These are phyloP conservation scores for Mimosa pudica DNA, from an alignment of 306 rosid genomes.

Conservation along the genomic window DNA sequence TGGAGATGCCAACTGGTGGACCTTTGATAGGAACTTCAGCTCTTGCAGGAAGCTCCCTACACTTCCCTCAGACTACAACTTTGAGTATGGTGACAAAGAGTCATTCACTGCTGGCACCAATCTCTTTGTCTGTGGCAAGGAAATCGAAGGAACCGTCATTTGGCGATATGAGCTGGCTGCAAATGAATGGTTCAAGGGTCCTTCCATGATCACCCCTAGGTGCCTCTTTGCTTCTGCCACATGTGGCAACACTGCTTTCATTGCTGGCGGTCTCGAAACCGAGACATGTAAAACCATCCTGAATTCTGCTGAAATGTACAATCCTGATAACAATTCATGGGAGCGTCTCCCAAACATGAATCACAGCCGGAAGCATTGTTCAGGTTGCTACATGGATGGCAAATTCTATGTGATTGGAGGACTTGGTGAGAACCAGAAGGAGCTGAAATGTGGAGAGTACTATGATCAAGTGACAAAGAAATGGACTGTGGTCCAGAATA, in stretches of 20 bases:
- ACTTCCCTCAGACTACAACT: constrained; percentile 58
- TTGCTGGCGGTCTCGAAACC: constrained; percentile 74
- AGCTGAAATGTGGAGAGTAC: constrained; percentile 64
- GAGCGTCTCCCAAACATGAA: constrained; percentile 71
- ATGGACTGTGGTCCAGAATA: constrained; percentile 65
- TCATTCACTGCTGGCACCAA: constrained; percentile 80
- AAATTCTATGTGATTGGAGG: constrained; percentile 84
- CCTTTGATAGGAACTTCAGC: constrained; percentile 59
- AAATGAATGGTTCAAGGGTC: constrained; percentile 70
- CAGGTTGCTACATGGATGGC: constrained; percentile 78
- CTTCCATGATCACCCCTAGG: constrained; percentile 70
- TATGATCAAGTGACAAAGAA: constrained; percentile 53
- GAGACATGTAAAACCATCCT: constrained; percentile 37
- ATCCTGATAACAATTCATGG: constrained; percentile 54
- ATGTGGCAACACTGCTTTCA: constrained; percentile 57
- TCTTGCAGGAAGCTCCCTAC: constrained; percentile 57
- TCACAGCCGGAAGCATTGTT: constrained; percentile 54
- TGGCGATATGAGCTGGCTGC: constrained; percentile 62
- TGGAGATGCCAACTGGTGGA: constrained; percentile 78
- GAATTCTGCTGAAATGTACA: constrained; percentile 70
- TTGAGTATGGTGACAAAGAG: constrained; percentile 64
- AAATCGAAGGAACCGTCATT: constrained; percentile 53
- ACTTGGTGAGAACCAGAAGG: constrained; percentile 46
- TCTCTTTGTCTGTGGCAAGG: constrained; percentile 71
- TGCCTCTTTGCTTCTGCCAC: constrained; percentile 82